A percentile compares a stretch with the other conserved stretches of the same genome.
Evolutionary conservation across 768 basidiomycete species (phyloP).

Genomic region (Terana coerulea): DNA sequence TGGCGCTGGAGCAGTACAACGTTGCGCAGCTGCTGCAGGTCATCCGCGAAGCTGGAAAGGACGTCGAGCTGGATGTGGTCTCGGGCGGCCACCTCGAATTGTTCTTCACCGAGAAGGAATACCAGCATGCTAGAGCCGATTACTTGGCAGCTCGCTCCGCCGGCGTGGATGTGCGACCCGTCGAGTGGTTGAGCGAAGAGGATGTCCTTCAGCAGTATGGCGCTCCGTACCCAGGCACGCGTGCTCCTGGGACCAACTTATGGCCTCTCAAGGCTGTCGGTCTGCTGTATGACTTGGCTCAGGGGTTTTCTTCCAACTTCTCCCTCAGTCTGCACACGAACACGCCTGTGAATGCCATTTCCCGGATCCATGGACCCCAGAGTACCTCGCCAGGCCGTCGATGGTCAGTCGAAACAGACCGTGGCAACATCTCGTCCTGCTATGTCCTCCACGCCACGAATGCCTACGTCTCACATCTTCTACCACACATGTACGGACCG

Average conservation of each 20-base stretch:
- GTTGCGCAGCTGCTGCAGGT: constrained; percentile 44
- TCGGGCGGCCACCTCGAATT: constrained; percentile 50
- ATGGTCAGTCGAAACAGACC: constrained; percentile 59
- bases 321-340: constrained; percentile 63
- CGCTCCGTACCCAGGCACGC: constrained; percentile 48
- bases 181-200: constrained; percentile 44
- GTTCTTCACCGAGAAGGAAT: constrained; percentile 45
- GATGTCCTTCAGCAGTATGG: constrained; percentile 44
- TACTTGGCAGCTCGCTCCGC: constrained; percentile 50
- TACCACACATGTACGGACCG: constrained; percentile 61
- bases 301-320: constrained; percentile 27
- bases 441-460: constrained; percentile 87
- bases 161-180: constrained; percentile 42
- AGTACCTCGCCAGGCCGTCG: constrained; percentile 22
- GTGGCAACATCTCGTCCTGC: constrained; percentile 57
- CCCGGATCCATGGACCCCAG: too few relatives aligned
- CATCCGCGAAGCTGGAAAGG: constrained; percentile 40
- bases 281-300: constrained; percentile 48
- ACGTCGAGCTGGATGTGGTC: constrained; percentile 57
- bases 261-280: constrained; percentile 85
- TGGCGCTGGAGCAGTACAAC: constrained; percentile 57
- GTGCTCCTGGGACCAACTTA: constrained; percentile 56
- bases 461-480: constrained; percentile 71
- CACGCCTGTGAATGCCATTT: constrained; percentile 58
- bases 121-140: constrained; percentile 36